Evolutionary conservation across 495 filamentous ascomycete species (phyloP), one percentile per base, ranked within the genome.

Genomic region (Monascus purpureus): DNA sequence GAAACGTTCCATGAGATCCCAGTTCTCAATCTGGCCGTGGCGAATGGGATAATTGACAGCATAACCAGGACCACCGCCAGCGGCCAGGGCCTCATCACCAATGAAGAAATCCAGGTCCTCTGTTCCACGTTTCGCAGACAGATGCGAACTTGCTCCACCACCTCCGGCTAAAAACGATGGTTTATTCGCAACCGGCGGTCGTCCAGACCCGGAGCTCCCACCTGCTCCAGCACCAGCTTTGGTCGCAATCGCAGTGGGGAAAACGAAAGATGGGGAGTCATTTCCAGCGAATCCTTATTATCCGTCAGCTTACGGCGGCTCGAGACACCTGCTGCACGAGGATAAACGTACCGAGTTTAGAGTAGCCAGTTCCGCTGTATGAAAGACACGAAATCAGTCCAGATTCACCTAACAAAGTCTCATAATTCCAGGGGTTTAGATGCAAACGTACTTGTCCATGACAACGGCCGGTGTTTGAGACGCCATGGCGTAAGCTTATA

Each of bases 401-500:
- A n/a, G n/a, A n/a, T n/a, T n/a, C n/a, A n/a, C n/a, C n/a, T n/a
- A n/a, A n/a, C n/a, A n/a, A n/a, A n/a, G n/a, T n/a, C n/a, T n/a
- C n/a, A n/a, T n/a, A n/a, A n/a, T n/a, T n/a, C n/a, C n/a, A n/a
- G n/a, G n/a, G n/a, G n/a, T n/a, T n/a, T n/a, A n/a, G 9, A 5
- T 22, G 20, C 6, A 4, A 6, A 71, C 90, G 46, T 77, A 97
- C 90, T 97, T 97, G 90, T 97, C 90, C 84, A 97, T 97, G 83
- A 97, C 90, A 94, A 97, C 92, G 80, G 90, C 90, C 41, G 90
- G 90, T 52, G 90, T 96, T 77, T 95, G 86, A 65, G 76, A 77
- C 43, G 90, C 83, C 90, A 97, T 97, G 50, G 49, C 51, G 49
- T 45, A 42, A 4, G 4, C 4, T 22, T 4, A 22, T 22, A 22